Base-by-base conservation (phyloP, 495 filamentous ascomycete genomes). In the Penicillium samsonianum region DNA sequence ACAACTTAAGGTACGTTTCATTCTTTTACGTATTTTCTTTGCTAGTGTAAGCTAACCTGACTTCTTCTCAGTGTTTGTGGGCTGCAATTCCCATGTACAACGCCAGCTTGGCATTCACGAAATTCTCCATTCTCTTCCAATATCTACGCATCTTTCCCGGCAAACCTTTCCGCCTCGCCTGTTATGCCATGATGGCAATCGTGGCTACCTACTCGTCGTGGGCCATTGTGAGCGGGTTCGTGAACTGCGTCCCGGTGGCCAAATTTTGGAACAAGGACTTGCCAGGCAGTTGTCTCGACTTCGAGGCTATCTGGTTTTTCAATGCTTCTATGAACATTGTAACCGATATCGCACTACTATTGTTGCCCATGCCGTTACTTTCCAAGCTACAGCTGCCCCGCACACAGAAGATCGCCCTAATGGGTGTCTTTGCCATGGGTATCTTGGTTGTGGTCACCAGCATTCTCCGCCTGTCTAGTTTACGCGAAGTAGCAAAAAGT, bases 341-440 rank as follows among this genome's bases (percentile, higher is more conserved):
- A n/a, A 81, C 77, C 17, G 83, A 87, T 61, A 31, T 85, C n/a
- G 67, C 79, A 25, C 77, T 87, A 14, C 75, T 85, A 5, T 49
- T 77, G 4, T 50, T 86, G 28, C 84, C 84, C 5, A 81, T 87
- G 74, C 81, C 80, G 2, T 67, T 81, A 0, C 73, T 87, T 38
- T 77, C 72, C 37, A 63, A 75, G 11, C 64, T 85, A 10, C 76
- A 81, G 33, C 67, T 86, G 7, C 80, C 77, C 1, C 68, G 63
- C 16, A 66, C 67, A 41, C 82, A 85, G 58, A 87, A 82, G 60
- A 22, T 73, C 28, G 77, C 73, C 1, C 62, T 87, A 12, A 71
- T 84, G 49, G 62, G 75, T 19, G 74, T 86, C 20, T 86, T 87
- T 59, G 73, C 75, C 2, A 69, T 87, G 0, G 84, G 85, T 52